Conservation (phyloP, 108 stramenopile species). For the Chaetoceros muelleri region DNA sequence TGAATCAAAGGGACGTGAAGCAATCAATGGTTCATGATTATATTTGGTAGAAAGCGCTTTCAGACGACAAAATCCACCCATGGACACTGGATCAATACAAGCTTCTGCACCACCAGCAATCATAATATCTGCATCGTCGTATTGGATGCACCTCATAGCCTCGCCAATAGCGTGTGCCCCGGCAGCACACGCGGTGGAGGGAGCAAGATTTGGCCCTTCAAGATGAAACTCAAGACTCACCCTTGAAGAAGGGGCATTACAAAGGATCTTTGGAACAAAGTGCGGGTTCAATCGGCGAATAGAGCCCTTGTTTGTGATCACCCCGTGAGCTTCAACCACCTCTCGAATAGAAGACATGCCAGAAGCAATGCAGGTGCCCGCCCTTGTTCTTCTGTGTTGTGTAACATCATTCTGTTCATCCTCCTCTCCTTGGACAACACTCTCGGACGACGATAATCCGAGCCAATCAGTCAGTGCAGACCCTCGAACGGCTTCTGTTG, state of each 20-base stretch:
- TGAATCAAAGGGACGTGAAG: constrained; percentile 85
- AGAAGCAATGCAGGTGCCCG: constrained; percentile 73
- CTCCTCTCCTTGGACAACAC: constrained; percentile 6
- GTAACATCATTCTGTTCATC: constrained; percentile 7
- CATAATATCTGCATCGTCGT: constrained; percentile 84
- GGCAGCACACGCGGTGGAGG: constrained; percentile 91
- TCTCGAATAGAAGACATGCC: constrained; percentile 89
- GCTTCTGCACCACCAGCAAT: constrained; percentile 94
- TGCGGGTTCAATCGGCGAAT: constrained; percentile 67
- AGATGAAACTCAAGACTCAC: constrained; percentile 59
- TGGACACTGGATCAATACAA: constrained; percentile 75
- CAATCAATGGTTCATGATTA: constrained; percentile 28
- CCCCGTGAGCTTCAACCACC: constrained; percentile 31
- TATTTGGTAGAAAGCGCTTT: constrained; percentile 66
- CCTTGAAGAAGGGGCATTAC: constrained; percentile 79
- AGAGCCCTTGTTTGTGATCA: constrained; percentile 16
- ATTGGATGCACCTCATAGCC: constrained; percentile 74
- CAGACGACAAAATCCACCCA: constrained; percentile 89
- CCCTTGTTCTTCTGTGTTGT: constrained; percentile 22
- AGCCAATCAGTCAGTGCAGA: constrained; percentile 30
- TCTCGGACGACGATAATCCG: neutral
- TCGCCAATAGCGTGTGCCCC: constrained; percentile 92
- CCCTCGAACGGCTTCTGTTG: constrained; percentile 45
- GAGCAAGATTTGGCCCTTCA: constrained; percentile 74
- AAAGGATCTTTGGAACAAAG: constrained; percentile 90